These are phyloP conservation scores for Scheffersomyces lignosus DNA, from an alignment of 805 yeast species.

Conservation along the genomic window DNA sequence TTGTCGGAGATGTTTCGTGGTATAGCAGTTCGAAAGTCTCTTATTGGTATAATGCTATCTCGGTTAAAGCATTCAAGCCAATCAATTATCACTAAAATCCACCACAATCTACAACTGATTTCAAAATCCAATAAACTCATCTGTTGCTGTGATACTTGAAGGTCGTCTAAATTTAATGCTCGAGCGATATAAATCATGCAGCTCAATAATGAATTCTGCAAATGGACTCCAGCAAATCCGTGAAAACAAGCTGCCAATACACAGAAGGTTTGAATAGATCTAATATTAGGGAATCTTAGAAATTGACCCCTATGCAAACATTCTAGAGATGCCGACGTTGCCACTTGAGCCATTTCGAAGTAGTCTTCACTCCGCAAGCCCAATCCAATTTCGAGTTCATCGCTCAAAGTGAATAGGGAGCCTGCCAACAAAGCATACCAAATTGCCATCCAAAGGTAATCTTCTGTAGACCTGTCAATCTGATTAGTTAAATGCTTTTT, in stretches of 20 bases:
- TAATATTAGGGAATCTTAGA: constrained; percentile 26
- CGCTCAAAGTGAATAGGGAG: constrained; percentile 25
- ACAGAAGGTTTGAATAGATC: constrained; percentile 23
- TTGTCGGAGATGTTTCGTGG: constrained; percentile 18
- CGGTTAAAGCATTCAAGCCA: constrained; percentile 31
- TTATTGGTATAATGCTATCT: constrained; percentile 15
- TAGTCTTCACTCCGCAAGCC: constrained; percentile 20
- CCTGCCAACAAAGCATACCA: constrained; percentile 30
- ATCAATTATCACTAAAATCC: constrained; percentile 28
- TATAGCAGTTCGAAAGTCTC: constrained; percentile 19
- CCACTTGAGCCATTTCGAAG: constrained; percentile 24
- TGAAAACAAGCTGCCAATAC: constrained; percentile 24
- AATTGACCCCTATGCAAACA: constrained; percentile 30
- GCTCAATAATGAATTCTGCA: constrained; percentile 21
- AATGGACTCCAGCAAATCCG: constrained; percentile 27
- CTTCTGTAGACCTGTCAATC: constrained; percentile 20
- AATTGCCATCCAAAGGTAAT: constrained; percentile 26
- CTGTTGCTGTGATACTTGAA: constrained; percentile 2
- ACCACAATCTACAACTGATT: constrained; percentile 20
- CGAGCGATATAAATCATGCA: constrained; percentile 21
- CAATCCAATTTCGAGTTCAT: constrained; percentile 14
- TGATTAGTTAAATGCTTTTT: constrained; percentile 23
- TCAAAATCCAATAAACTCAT: constrained; percentile 11
- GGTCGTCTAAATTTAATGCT: constrained; percentile 19
- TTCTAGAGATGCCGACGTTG: constrained; percentile 30